Evolutionary conservation across 768 basidiomycete genomes (phyloP), one percentile per base, ranked within the genome.

Genomic region (Mycena alexandri): DNA sequence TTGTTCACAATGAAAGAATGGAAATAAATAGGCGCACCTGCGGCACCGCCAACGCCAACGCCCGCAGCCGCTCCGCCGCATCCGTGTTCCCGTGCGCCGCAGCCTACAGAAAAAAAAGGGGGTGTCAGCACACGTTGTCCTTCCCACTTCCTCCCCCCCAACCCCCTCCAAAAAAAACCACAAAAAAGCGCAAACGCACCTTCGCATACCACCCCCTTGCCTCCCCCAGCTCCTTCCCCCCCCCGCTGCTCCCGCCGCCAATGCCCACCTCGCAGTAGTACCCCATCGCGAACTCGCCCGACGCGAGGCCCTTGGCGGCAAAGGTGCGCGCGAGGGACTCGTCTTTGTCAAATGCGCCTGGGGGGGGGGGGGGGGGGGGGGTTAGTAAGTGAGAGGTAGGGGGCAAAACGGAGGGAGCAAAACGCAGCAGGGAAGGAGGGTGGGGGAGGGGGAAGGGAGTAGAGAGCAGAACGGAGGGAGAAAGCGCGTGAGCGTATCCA

Each of bases 181-280:
- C 72, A 11, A n/a, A n/a, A n/a, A n/a, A n/a, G n/a, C n/a, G n/a
- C n/a, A n/a, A n/a, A n/a, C n/a, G n/a, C 60, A 82, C 83, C 75
- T 83, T 80, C 33, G 81, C 79, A 77, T 99, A 99, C 95, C 96
- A 99, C 74, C 79, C 86, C 63, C 83, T 81, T 1, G 96, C 93
- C 9, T 82, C 81, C 0, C 84, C 85, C 42, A 93, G 60, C 73
- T 92, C 86, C 74, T 86, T 88, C 12, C n/a, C n/a, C n/a, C n/a
- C n/a, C n/a, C n/a, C n/a, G n/a, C n/a, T n/a, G n/a, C n/a, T n/a
- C n/a, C 75, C 54, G 0, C 91, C 89, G 0, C 95, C 96, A 8
- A 99, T 92, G 2, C 97, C 97, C 1, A 98, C 93, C 77, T 98
- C 96, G 42, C 85, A 85, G 75, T 97, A 99, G 76, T 98, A 98